A percentile compares a stretch with the other conserved stretches of the same genome.
phyloP scores from a whole-genome alignment of 495 filamentous ascomycete genomes.

The Tuber magnatum region DNA sequence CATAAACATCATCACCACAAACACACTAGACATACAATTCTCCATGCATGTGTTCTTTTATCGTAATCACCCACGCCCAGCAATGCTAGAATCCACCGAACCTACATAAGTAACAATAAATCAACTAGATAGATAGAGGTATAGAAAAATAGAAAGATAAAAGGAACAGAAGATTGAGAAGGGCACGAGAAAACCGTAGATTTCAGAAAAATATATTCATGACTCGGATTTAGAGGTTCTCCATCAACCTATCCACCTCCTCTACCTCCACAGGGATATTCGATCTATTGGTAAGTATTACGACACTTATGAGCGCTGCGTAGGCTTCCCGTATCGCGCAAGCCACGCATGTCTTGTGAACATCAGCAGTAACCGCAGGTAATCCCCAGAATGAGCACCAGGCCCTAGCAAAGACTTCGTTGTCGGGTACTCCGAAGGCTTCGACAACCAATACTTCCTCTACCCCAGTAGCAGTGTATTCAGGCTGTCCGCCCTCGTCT shows the following conservation, averaged over 20 bases:
- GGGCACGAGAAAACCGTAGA: conserved; percentile 1
- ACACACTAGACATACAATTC: conserved; percentile 12
- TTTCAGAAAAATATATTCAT: conserved; percentile 16
- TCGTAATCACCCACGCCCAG: conserved; percentile 22
- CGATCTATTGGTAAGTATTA: conserved; percentile 55
- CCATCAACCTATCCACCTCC: conserved; percentile 42
- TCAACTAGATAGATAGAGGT: conserved; percentile 5
- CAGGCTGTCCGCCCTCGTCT: conserved; percentile 23
- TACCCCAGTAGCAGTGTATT: conserved; percentile 33
- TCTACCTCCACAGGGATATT: conserved; percentile 44
- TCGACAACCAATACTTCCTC: conserved; percentile 62
- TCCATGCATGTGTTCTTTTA: conserved; percentile 24
- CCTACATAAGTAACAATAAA: conserved; percentile 10
- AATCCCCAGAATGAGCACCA: conserved; percentile 67
- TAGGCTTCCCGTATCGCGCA: conserved; percentile 66
- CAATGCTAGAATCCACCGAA: conserved; percentile 22
- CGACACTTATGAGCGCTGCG: conserved; percentile 60
- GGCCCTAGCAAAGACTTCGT: conserved; percentile 64
- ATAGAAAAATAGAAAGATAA: background rate
- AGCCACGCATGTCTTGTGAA: conserved; percentile 61
- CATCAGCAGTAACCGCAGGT: conserved; percentile 58
- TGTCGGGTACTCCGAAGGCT: conserved; percentile 62
- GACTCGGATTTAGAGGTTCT: conserved; percentile 23
- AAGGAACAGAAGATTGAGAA: conserved; percentile 6
- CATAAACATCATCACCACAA: conserved; percentile 1